Evolutionary conservation across 805 yeast genomes (phyloP).

Genomic region (Ogataea paradorogensis): DNA sequence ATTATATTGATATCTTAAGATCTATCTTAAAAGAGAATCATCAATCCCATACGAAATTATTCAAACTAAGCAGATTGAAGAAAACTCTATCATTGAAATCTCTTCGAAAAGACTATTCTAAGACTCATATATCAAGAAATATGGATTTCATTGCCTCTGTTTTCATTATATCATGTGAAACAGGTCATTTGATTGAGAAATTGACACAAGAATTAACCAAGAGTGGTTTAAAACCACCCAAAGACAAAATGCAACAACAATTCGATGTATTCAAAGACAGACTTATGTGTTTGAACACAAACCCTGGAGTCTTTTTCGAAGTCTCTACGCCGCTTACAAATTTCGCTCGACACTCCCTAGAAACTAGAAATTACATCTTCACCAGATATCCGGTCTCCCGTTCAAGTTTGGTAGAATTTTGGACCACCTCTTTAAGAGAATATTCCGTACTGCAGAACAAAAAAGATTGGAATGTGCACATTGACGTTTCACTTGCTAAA

Average conservation of each 20-base stretch:
- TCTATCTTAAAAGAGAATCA: constrained; percentile 14
- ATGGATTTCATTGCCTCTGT: constrained; percentile 11
- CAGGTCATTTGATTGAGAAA: constrained; percentile 10
- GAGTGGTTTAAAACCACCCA: constrained; percentile 7
- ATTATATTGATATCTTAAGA: constrained; percentile 17
- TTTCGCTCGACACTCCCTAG: constrained; percentile 29
- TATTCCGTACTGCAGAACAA: constrained; percentile 21
- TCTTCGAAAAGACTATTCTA: constrained; percentile 5
- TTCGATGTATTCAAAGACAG: constrained; percentile 11
- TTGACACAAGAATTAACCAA: constrained; percentile 10
- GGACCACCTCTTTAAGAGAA: constrained; percentile 25
- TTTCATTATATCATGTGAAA: constrained; percentile 11
- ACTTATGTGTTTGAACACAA: constrained; percentile 3
- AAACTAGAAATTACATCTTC: constrained; percentile 19
- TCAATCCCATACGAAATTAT: constrained; percentile 5
- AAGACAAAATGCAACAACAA: constrained; percentile 13
- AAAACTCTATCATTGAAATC: constrained; percentile 6
- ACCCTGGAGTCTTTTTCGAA: constrained; percentile 20
- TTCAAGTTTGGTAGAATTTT: constrained; percentile 23
- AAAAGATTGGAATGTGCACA: constrained; percentile 14
- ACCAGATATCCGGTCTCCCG: constrained; percentile 20
- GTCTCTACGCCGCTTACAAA: constrained; percentile 27
- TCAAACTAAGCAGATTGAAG: constrained; percentile 5
- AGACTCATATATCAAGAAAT: constrained; percentile 1
- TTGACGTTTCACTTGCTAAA: constrained; percentile 23